Evolutionary conservation across 2,329 filamentous ascomycete species (phyloP).

Genomic region (Graphilbum fragrans): DNA sequence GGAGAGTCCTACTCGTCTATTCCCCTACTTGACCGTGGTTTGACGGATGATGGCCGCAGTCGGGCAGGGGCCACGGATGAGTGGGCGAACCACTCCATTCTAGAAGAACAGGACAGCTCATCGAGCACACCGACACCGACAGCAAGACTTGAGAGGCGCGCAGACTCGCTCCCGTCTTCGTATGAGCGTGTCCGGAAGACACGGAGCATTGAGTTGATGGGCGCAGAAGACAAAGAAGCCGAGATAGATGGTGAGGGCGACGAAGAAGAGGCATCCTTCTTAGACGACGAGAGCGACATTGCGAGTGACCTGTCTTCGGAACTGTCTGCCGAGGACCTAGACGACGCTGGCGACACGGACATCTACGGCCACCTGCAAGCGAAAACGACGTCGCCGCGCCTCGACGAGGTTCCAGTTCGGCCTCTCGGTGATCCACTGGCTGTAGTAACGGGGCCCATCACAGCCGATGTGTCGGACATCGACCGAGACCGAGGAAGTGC

Average conservation of each 20-base stretch:
- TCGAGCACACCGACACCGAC: constrained; percentile 11
- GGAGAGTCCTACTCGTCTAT: constrained; percentile 65
- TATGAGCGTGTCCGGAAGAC: constrained; percentile 44
- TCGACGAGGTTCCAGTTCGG: too few species aligned
- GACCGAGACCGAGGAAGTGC: not conserved
- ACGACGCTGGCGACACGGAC: constrained; percentile 16
- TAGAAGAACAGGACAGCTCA: constrained; percentile 29
- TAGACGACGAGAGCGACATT: constrained; percentile 32
- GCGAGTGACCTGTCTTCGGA: constrained; percentile 53
- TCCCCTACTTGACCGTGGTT: constrained; percentile 60
- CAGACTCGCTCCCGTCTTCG: constrained; percentile 29
- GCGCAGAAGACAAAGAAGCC: constrained; percentile 22
- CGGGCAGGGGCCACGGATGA: constrained; percentile 24
- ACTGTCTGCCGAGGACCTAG: constrained; percentile 38
- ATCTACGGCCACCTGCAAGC: constrained; percentile 11
- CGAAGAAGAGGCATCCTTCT: constrained; percentile 33
- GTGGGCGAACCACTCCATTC: constrained; percentile 44
- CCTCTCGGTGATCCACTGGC: too few species aligned
- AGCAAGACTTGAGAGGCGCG: constrained; percentile 1
- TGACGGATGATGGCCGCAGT: constrained; percentile 36
- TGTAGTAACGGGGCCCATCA: too few species aligned
- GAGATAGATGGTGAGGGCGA: too few species aligned
- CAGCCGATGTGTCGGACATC: too few species aligned
- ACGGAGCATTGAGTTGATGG: constrained; percentile 35
- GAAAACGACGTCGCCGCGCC: not conserved